phyloP scores from a whole-genome alignment of 2,329 filamentous ascomycete genomes.

The Blastomyces silverae region DNA sequence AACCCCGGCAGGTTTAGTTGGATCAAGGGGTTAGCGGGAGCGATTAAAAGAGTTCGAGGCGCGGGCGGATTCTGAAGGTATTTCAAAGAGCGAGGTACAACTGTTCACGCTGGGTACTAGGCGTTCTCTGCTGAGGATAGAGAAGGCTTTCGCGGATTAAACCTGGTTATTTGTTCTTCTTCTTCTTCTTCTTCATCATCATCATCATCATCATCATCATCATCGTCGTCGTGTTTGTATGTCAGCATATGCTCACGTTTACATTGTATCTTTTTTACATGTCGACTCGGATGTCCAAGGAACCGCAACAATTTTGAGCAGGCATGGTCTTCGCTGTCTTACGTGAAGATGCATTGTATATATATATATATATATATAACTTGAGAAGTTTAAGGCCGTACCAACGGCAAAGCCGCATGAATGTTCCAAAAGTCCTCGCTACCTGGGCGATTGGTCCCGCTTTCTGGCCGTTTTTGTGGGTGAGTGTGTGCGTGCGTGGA shows the following conservation, averaged over 20 bases:
- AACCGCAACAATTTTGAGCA: background rate
- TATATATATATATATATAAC: too few relatives aligned
- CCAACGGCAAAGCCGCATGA: too few relatives aligned
- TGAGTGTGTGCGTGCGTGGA: too few relatives aligned
- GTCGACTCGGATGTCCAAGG: background rate
- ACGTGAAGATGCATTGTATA: background rate
- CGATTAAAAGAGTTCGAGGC: conserved; percentile 53
- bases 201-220: background rate
- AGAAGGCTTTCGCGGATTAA: background rate
- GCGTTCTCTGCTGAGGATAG: background rate
- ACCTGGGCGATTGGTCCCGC: too few relatives aligned
- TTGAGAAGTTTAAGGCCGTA: too few relatives aligned
- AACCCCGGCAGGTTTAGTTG: conserved; percentile 53
- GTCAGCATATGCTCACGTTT: background rate
- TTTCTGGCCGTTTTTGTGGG: too few relatives aligned
- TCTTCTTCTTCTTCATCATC: too few relatives aligned
- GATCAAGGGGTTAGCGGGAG: conserved; percentile 53
- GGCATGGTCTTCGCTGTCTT: background rate
- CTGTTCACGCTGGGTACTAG: background rate
- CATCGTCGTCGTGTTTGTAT: background rate
- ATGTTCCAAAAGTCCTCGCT: too few relatives aligned
- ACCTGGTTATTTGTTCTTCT: background rate
- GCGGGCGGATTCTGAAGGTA: conserved; percentile 47
- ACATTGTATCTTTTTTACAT: background rate
- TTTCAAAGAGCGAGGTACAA: background rate